Percentiles rank a stretch among this genome's conserved stretches.
Conservation (phyloP, 768 basidiomycete genomes). For the Nevesoporus exiguus region DNA sequence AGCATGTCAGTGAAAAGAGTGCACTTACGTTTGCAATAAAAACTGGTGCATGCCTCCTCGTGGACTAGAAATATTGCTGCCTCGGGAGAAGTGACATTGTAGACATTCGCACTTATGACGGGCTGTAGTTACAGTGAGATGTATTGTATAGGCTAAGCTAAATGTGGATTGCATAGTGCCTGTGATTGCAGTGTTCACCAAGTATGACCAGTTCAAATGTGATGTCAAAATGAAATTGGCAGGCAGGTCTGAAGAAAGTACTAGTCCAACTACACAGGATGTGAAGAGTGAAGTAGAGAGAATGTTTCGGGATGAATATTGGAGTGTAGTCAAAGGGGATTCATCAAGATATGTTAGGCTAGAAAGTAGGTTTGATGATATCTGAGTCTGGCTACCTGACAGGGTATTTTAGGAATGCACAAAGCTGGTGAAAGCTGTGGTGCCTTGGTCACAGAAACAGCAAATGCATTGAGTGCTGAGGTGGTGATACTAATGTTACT, state of each 20-base stretch:
- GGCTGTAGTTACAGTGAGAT: not conserved
- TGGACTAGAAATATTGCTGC: no score
- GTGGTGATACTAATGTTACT: not conserved
- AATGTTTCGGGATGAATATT: not conserved
- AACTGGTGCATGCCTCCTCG: no score
- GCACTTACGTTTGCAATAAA: no score
- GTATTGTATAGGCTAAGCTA: not conserved
- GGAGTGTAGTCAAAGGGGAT: not conserved
- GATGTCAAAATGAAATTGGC: not conserved
- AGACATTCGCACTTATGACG: no score
- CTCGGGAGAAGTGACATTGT: no score
- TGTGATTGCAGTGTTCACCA: not conserved
- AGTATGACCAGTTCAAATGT: not conserved
- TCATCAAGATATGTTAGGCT: not conserved
- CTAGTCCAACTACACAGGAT: not conserved
- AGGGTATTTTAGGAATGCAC: not conserved
- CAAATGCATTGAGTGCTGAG: not conserved
- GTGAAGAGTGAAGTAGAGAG: not conserved
- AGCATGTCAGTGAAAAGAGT: no score
- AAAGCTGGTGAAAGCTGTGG: not conserved
- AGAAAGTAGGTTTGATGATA: not conserved
- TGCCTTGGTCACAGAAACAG: not conserved
- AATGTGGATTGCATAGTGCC: not conserved
- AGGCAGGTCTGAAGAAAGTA: not conserved
- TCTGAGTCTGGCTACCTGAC: not conserved